These are phyloP conservation scores for Wallacemonas sp. DNA, from an alignment of 208 protist species.

Conservation along the genomic window DNA sequence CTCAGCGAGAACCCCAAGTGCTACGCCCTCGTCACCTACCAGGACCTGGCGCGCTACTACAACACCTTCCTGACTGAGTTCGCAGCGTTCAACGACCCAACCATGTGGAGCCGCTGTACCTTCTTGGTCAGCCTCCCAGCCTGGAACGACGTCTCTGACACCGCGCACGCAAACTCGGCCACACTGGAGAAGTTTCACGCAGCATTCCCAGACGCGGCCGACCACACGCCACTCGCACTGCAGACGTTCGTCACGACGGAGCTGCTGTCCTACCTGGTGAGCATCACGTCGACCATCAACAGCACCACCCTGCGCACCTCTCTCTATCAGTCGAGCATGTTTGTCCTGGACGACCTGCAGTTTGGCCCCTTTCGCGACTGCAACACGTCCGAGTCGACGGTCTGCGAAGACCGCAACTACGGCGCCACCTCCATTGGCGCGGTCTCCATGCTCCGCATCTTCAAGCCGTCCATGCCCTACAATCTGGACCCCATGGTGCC, in stretches of 20 bases:
- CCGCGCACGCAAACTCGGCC: background rate
- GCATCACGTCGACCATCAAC: constrained; percentile 18
- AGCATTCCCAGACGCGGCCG: background rate
- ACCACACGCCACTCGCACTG: constrained; percentile 17
- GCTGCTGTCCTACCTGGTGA: constrained; percentile 15
- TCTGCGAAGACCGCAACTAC: constrained; percentile 43
- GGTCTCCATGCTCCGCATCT: constrained; percentile 25
- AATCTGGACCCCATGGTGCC: constrained; percentile 24
- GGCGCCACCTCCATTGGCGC: constrained; percentile 39
- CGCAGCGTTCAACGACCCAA: background rate
- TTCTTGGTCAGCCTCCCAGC: constrained; percentile 45
- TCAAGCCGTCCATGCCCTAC: constrained; percentile 22
- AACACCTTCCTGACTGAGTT: constrained; percentile 21
- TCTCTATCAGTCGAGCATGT: constrained; percentile 24
- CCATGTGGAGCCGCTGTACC: constrained; percentile 29
- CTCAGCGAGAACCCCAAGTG: constrained; percentile 14
- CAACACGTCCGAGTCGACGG: background rate
- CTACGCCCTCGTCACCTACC: constrained; percentile 31
- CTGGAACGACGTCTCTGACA: constrained; percentile 30
- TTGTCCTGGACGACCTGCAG: constrained; percentile 25
- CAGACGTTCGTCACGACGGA: constrained; percentile 11
- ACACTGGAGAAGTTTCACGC: constrained; percentile 24
- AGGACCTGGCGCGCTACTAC: constrained; percentile 41
- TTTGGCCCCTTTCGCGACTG: constrained; percentile 27
- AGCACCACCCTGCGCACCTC: constrained; percentile 16